Base-by-base conservation (phyloP, 371 early-diverging fungal genomes). In the Caulochytrium protostelioides region DNA sequence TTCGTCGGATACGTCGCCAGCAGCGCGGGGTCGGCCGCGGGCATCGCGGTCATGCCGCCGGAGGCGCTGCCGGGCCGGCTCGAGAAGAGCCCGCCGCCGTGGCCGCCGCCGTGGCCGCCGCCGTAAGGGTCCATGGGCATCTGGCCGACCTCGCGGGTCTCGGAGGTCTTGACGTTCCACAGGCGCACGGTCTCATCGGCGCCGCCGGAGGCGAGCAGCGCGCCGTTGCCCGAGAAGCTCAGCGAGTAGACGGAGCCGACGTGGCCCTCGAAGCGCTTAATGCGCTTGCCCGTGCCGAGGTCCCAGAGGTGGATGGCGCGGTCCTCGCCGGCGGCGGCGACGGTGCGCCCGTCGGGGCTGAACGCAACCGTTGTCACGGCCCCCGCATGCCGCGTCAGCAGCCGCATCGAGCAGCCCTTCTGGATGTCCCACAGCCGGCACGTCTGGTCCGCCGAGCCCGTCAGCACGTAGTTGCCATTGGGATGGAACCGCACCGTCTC, bases 351-450 rank as follows among this genome's bases (percentile, higher is more conserved):
- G 49, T 95, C 85, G 2, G 90, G 84, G 4, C 89, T 83, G n/a
- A 97, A 62, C 9, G 90, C 90, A 13, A 97, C 32, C 54, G 42
- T 58, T 26, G 78, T 74, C 5, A 98, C 68, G 3, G 87, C 54
- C 2, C 82, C 92, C 3, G 62, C 64, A 50, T 98, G 97, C 4
- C 87, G 86, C 12, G 78, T 79, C 49, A 98, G 85, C 8, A 94
- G 71, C 28, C 99, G 70, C 16, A 95, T 90, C 40, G 90, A 80
- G 6, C 67, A 59, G 22, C 97, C 98, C 34, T 70, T 59, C 46
- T 87, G 82, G 26, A 98, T 71, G 54, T 92, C 92, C 87, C 97
- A 97, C 49, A 99, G 57, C 22, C 98, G 70, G n/a, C 76, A 74
- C 14, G 94, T 86, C 35, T 73, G 67, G 62, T 99, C 99, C 42